Percentiles rank a stretch among this genome's conserved stretches.
These are phyloP conservation scores for Aspergillus sp. DNA, from an alignment of 2,329 filamentous ascomycete genomes.

Conservation along the genomic window DNA sequence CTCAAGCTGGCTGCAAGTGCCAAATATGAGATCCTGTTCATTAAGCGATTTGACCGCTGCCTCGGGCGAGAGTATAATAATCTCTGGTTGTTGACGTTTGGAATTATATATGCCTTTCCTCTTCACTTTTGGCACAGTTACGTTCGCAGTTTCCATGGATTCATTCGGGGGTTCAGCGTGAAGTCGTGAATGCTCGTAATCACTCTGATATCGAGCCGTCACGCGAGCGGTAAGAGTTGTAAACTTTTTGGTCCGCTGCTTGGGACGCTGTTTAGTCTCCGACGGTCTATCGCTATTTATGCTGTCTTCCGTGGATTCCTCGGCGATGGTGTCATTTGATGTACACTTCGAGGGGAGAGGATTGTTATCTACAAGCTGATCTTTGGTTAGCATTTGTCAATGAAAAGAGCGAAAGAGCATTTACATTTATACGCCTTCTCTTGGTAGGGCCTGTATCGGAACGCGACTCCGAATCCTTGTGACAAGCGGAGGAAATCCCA, in stretches of 20 bases:
- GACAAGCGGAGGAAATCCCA: conserved; percentile 14
- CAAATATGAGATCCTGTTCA: conserved; percentile 76
- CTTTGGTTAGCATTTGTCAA: background rate
- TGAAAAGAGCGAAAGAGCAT: background rate
- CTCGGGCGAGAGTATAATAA: conserved; percentile 64
- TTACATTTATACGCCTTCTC: conserved; percentile 38
- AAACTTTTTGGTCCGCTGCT: conserved; percentile 64
- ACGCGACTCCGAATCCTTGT: conserved; percentile 11
- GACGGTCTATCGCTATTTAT: conserved; percentile 10
- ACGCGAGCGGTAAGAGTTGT: conserved; percentile 76
- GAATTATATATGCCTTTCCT: conserved; percentile 18
- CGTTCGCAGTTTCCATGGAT: background rate
- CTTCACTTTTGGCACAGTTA: conserved; percentile 10
- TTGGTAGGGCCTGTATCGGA: conserved; percentile 31
- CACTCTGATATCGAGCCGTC: conserved; percentile 63
- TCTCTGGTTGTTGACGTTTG: conserved; percentile 43
- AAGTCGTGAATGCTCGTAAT: conserved; percentile 23
- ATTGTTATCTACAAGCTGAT: conserved; percentile 25
- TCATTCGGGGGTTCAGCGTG: conserved; percentile 2
- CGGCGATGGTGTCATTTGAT: conserved; percentile 5
- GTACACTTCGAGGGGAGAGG: conserved; percentile 12
- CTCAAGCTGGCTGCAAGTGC: conserved; percentile 79
- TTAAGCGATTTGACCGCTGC: conserved; percentile 65
- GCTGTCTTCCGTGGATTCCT: conserved; percentile 13
- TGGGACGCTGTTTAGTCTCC: conserved; percentile 31